These are phyloP conservation scores for Chaetomium cochliodes DNA, from an alignment of 495 filamentous ascomycete genomes.

Conservation along the genomic window DNA sequence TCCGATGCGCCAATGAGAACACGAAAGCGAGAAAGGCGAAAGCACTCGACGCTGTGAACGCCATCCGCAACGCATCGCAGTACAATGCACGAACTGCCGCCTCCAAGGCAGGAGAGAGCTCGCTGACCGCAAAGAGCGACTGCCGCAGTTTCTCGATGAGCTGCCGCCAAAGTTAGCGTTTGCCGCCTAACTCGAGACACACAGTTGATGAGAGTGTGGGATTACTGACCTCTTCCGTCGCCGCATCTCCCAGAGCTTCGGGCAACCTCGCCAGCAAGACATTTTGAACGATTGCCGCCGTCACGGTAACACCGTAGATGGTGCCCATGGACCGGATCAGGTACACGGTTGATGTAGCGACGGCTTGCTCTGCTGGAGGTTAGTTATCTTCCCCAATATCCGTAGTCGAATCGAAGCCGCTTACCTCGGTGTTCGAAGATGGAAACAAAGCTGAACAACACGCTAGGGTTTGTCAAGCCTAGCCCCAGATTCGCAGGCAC, in stretches of 20 bases:
- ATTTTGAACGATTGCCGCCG: slow-evolving; percentile 62
- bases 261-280: slow-evolving; percentile 55
- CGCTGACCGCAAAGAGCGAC: slow-evolving; percentile 52
- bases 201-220: neutral
- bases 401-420: slow-evolving; percentile 6
- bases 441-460: slow-evolving; percentile 63
- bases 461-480: slow-evolving; percentile 62
- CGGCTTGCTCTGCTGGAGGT: slow-evolving; percentile 56
- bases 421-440: slow-evolving; percentile 62
- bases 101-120: slow-evolving; percentile 49
- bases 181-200: neutral
- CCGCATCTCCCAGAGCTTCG: slow-evolving; percentile 47
- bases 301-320: slow-evolving; percentile 64
- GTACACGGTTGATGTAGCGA: slow-evolving; percentile 64
- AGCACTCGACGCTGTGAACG: slow-evolving; percentile 49
- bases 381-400: slow-evolving; percentile 6
- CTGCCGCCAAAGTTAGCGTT: slow-evolving; percentile 26
- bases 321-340: slow-evolving; percentile 62
- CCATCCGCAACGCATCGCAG: slow-evolving; percentile 48
- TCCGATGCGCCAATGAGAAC: slow-evolving; percentile 35
- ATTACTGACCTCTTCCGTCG: slow-evolving; percentile 35
- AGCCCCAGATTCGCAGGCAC: slow-evolving; percentile 64
- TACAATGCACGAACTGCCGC: slow-evolving; percentile 51
- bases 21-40: slow-evolving; percentile 41
- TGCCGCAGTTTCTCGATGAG: slow-evolving; percentile 55